Percentiles rank a stretch among this genome's conserved stretches.
Conservation (phyloP, 139 green algal species). For the Chlamydomonas sphaeroides region DNA sequence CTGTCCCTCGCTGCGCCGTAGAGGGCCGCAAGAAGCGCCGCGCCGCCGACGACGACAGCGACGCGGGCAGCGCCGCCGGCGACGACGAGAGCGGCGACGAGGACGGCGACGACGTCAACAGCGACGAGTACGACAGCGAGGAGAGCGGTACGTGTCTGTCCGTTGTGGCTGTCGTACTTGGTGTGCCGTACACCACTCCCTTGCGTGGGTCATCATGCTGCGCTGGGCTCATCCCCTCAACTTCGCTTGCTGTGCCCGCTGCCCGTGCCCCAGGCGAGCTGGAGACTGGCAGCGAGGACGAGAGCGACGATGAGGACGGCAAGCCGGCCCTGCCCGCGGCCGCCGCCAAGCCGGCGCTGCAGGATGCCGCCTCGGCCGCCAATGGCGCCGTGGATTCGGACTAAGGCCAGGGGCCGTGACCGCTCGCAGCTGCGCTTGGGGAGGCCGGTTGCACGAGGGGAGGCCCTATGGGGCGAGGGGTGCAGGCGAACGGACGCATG, state of each 20-base stretch:
- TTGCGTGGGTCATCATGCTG: neutral
- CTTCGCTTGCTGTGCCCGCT: neutral
- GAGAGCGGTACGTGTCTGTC: conserved; percentile 6
- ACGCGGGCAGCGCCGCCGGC: conserved; percentile 29
- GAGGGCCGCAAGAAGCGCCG: too few species aligned
- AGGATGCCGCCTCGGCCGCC: too few species aligned
- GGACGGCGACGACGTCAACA: conserved; percentile 31
- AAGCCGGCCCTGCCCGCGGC: conserved; percentile 7
- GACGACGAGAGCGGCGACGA: conserved; percentile 4
- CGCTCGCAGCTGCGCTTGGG: too few species aligned
- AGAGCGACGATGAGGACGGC: neutral
- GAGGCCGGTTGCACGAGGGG: too few species aligned
- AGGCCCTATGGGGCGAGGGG: too few species aligned
- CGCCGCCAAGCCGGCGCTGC: neutral
- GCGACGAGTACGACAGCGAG: conserved; percentile 43
- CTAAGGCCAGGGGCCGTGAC: too few species aligned
- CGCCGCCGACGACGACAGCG: neutral
- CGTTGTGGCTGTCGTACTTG: too few species aligned
- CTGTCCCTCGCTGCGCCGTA: too few species aligned
- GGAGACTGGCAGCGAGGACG: conserved; percentile 29
- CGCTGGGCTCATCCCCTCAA: neutral
- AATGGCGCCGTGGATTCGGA: too few species aligned
- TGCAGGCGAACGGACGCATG: too few species aligned
- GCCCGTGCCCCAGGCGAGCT: neutral
- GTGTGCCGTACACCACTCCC: too few species aligned